phyloP scores from a whole-genome alignment of 305 asterid species.

The Caryopteris hybrid region DNA sequence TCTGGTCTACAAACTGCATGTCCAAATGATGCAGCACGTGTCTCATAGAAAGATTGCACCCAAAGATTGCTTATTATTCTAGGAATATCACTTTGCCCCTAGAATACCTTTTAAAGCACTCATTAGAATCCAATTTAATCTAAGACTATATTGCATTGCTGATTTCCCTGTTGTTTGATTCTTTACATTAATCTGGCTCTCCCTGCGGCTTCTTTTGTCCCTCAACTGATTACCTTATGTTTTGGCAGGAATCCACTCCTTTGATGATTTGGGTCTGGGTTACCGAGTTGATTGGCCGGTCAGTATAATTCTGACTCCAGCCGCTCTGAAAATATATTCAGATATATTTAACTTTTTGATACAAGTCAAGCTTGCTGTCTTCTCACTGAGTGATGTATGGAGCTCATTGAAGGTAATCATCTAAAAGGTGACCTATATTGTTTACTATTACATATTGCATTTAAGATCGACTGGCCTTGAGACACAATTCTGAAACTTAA shows the following conservation, averaged over 20 bases:
- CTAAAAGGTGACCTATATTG: constrained; percentile 3
- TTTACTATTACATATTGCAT: constrained; percentile 1
- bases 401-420: constrained; percentile 64
- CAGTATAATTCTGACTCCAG: constrained; percentile 75
- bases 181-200: constrained; percentile 1
- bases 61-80: constrained; percentile 8
- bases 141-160: constrained; percentile 6
- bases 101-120: constrained; percentile 1
- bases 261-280: constrained; percentile 88
- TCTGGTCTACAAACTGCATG: neutral
- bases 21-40: constrained; percentile 3
- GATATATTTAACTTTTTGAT: constrained; percentile 83
- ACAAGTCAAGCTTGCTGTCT: constrained; percentile 92
- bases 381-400: constrained; percentile 87
- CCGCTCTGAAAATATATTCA: constrained; percentile 71
- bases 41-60: neutral
- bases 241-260: constrained; percentile 80
- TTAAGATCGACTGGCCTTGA: neutral
- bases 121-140: constrained; percentile 1
- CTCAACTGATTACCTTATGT: constrained; percentile 21
- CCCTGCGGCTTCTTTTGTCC: constrained; percentile 19
- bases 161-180: constrained; percentile 10
- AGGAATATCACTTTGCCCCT: neutral
- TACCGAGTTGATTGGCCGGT: constrained; percentile 95
- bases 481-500: too few relatives aligned